phyloP scores from a whole-genome alignment of 2,329 filamentous ascomycete species.

The Trichoderma polysporum region DNA sequence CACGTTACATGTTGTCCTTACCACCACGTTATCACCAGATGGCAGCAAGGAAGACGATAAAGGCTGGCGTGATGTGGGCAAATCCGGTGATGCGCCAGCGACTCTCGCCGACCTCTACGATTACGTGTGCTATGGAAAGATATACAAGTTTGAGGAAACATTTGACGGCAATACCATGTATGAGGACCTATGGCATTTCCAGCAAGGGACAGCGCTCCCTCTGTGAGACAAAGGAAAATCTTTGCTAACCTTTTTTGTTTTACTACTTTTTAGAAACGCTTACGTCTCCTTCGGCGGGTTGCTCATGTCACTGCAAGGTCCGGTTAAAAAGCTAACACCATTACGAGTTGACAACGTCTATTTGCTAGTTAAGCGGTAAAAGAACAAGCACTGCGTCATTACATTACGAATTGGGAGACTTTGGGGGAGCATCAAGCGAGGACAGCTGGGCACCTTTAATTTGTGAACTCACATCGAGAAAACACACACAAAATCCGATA shows the following conservation, averaged over 20 bases:
- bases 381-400: not conserved
- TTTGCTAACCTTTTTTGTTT: not conserved
- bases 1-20: slow-evolving; percentile 75
- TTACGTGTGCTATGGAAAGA: slow-evolving; percentile 86
- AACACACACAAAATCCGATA: not conserved
- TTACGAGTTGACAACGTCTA: slow-evolving; percentile 93
- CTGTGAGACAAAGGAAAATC: no score
- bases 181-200: slow-evolving; percentile 15
- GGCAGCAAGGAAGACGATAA: slow-evolving; percentile 73
- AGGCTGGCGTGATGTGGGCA: slow-evolving; percentile 77
- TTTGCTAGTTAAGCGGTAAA: slow-evolving; percentile 74
- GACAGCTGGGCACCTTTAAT: not conserved
- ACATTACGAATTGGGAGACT: not conserved
- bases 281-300: slow-evolving; percentile 94
- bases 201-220: not conserved
- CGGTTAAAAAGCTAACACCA: slow-evolving; percentile 91
- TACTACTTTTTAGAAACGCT: slow-evolving; percentile 66
- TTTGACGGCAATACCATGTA: slow-evolving; percentile 81
- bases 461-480: not conserved
- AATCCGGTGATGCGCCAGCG: slow-evolving; percentile 52
- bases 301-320: slow-evolving; percentile 85
- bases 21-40: slow-evolving; percentile 82
- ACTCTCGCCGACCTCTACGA: slow-evolving; percentile 77
- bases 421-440: not conserved
- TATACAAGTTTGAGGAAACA: slow-evolving; percentile 83